These are phyloP conservation scores for Penicillium brasilianum DNA, from an alignment of 2,329 filamentous ascomycete genomes.

Conservation along the genomic window DNA sequence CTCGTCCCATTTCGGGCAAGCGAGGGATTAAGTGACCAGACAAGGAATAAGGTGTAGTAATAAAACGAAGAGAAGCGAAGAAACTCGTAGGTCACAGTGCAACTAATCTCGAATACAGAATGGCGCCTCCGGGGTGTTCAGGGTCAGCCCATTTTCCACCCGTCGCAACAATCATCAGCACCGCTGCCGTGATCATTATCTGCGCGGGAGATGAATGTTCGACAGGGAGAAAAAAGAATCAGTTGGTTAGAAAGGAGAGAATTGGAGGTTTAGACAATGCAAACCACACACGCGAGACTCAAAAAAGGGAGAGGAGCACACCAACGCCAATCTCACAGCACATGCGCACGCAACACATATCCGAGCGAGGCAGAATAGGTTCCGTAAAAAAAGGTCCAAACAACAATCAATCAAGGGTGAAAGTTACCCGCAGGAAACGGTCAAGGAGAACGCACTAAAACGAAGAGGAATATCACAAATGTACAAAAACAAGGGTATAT, in stretches of 20 bases:
- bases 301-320: slow-evolving; percentile 28
- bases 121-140: slow-evolving; percentile 17
- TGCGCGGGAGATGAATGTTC: background rate
- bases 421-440: slow-evolving; percentile 22
- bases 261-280: slow-evolving; percentile 22
- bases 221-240: slow-evolving; percentile 17
- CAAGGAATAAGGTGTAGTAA: slow-evolving; percentile 36
- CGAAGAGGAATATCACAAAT: slow-evolving; percentile 38
- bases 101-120: slow-evolving; percentile 35
- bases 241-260: slow-evolving; percentile 17
- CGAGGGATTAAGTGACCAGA: slow-evolving; percentile 35
- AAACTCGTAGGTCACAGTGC: slow-evolving; percentile 38
- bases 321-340: slow-evolving; percentile 44
- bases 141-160: slow-evolving; percentile 23
- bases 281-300: slow-evolving; percentile 28
- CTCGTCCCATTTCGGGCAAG: slow-evolving; percentile 20
- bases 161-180: slow-evolving; percentile 7
- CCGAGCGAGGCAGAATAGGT: slow-evolving; percentile 31
- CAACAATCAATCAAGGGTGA: slow-evolving; percentile 17
- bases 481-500: slow-evolving; percentile 49
- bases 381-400: slow-evolving; percentile 25
- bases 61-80: slow-evolving; percentile 33
- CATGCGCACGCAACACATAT: slow-evolving; percentile 32
- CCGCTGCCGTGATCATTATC: slow-evolving; percentile 1
- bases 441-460: slow-evolving; percentile 29